These are phyloP conservation scores for Nitzschia palea DNA, from an alignment of 108 stramenopile species.

Conservation along the genomic window DNA sequence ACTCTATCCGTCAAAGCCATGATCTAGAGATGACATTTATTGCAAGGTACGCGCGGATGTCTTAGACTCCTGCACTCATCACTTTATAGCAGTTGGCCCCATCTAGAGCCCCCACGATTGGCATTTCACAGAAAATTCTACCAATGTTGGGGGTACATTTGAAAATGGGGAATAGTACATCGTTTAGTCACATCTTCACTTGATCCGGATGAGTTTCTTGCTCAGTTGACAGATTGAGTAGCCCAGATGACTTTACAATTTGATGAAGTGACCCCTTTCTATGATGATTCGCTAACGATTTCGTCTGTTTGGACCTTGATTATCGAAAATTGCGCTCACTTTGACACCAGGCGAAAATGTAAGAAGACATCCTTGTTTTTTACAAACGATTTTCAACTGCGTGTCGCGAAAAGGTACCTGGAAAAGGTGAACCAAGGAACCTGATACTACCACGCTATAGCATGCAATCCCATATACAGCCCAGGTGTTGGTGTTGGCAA, in stretches of 20 bases:
- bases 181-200: slow-evolving; percentile 16
- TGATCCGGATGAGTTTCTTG: slow-evolving; percentile 2
- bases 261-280: no score
- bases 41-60: no score
- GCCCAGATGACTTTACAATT: slow-evolving; percentile 17
- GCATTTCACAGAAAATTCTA: neutral
- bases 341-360: neutral
- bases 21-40: no score
- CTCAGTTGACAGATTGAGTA: slow-evolving; percentile 11
- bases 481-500: neutral
- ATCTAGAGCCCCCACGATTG: slow-evolving; percentile 11
- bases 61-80: no score
- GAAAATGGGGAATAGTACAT: slow-evolving; percentile 3
- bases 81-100: neutral
- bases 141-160: slow-evolving; percentile 5
- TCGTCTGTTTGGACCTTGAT: no score
- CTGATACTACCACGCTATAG: slow-evolving; percentile 40
- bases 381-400: neutral
- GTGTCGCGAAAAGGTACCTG: slow-evolving; percentile 35
- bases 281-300: no score
- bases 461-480: neutral
- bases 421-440: slow-evolving; percentile 21
- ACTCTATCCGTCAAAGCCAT: no score
- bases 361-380: neutral
- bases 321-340: neutral